A percentile compares a stretch with the other conserved stretches of the same genome.
These are phyloP conservation scores for Sporopachydermia lactativora DNA, from an alignment of 805 yeast genomes.

Conservation along the genomic window DNA sequence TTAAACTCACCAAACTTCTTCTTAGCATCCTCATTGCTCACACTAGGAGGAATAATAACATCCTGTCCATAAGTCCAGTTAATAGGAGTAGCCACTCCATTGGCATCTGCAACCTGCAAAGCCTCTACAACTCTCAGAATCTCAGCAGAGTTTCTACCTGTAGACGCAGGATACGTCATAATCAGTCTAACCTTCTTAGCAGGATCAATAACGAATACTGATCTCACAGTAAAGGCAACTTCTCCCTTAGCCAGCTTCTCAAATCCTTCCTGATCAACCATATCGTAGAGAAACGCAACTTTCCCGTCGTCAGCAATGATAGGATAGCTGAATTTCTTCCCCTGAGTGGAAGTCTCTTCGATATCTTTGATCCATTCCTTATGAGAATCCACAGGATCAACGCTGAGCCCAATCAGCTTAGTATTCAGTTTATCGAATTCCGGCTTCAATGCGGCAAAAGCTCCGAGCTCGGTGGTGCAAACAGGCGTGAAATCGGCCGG, in stretches of 20 bases:
- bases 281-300: constrained; percentile 48
- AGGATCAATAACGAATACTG: constrained; percentile 62
- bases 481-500: constrained; percentile 74
- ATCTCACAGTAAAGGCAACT: constrained; percentile 52
- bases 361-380: constrained; percentile 59
- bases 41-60: constrained; percentile 57
- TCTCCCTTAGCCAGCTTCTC: constrained; percentile 47
- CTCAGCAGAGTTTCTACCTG: constrained; percentile 68
- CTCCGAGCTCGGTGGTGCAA: constrained; percentile 69
- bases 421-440: constrained; percentile 53
- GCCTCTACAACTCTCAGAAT: constrained; percentile 59
- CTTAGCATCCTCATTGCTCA: constrained; percentile 45
- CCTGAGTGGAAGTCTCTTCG: constrained; percentile 40
- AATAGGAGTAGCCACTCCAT: constrained; percentile 54
- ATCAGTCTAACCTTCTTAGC: constrained; percentile 45
- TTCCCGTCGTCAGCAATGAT: constrained; percentile 54
- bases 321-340: constrained; percentile 44
- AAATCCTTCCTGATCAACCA: constrained; percentile 60
- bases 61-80: constrained; percentile 67
- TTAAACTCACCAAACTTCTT: constrained; percentile 47
- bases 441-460: constrained; percentile 56
- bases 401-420: constrained; percentile 54
- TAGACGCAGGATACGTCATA: constrained; percentile 58
- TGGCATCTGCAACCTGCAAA: constrained; percentile 46
- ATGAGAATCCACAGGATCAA: constrained; percentile 49